Conservation (phyloP, 331 rosid species). For the Quercus tomentella region DNA sequence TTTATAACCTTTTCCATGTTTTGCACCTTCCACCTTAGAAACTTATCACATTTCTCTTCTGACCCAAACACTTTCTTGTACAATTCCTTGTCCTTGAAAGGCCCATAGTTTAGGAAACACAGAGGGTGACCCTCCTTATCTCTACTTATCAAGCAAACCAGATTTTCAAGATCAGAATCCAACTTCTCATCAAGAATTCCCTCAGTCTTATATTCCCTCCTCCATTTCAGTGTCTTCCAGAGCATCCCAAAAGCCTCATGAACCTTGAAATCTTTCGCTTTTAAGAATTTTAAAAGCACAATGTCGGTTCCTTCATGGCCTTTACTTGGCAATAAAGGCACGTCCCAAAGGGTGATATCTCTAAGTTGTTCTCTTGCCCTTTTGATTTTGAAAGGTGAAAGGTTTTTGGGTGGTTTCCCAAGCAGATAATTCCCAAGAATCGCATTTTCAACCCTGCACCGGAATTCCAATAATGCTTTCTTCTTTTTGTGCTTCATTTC, state of each 20-base stretch:
- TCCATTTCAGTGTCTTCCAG: conserved; percentile 54
- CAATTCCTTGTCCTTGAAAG: conserved; percentile 37
- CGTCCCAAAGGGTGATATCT: conserved; percentile 65
- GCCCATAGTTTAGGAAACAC: conserved; percentile 40
- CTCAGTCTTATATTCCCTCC: conserved; percentile 44
- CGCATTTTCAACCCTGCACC: conserved; percentile 66
- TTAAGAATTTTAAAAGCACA: conserved; percentile 64
- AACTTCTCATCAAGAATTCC: conserved; percentile 52
- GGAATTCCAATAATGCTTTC: conserved; percentile 53
- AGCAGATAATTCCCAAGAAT: conserved; percentile 58
- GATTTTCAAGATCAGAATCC: conserved; percentile 28
- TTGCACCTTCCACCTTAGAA: conserved; percentile 63
- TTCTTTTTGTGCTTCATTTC: conserved; percentile 42
- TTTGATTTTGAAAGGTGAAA: not conserved
- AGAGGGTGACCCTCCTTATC: conserved; percentile 75
- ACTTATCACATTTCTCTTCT: conserved; percentile 32
- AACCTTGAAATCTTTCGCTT: conserved; percentile 59
- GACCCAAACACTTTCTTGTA: conserved; percentile 41
- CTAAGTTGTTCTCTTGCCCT: conserved; percentile 23
- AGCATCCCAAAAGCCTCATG: conserved; percentile 70
- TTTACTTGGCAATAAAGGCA: conserved; percentile 81
- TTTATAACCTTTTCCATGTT: conserved; percentile 49
- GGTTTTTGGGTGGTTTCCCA: conserved; percentile 23
- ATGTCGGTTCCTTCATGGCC: conserved; percentile 65
- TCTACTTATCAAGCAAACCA: conserved; percentile 21